A percentile compares a stretch with the other conserved stretches of the same genome.
Conservation (phyloP, 495 filamentous ascomycete genomes). For the Penicillium angulare region DNA sequence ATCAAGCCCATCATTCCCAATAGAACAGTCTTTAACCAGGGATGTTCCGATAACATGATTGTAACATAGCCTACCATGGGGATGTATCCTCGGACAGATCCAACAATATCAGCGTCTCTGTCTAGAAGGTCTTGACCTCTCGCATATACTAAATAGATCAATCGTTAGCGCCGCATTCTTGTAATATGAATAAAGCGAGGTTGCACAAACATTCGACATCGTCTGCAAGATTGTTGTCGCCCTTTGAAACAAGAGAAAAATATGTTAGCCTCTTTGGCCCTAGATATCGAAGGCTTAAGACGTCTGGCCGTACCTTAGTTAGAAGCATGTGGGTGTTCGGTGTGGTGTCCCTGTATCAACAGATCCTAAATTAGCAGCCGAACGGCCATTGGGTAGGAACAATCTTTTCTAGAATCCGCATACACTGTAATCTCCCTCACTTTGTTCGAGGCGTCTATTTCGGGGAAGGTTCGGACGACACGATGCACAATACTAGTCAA, state of each 20-base stretch:
- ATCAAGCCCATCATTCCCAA: conserved; percentile 92
- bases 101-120: conserved; percentile 61
- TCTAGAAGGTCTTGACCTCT: conserved; percentile 79
- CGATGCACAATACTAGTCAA: conserved; percentile 18
- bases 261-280: not conserved
- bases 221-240: conserved; percentile 93
- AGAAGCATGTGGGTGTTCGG: conserved; percentile 54
- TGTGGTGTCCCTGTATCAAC: conserved; percentile 21
- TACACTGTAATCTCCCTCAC: conserved; percentile 40
- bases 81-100: conserved; percentile 90
- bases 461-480: conserved; percentile 55
- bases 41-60: conserved; percentile 93
- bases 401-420: not conserved
- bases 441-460: conserved; percentile 47
- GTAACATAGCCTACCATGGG: conserved; percentile 97
- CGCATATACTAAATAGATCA: conserved; percentile 54
- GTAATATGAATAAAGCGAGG: not conserved
- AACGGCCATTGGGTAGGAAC: not conserved
- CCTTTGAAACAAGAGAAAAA: conserved; percentile 28
- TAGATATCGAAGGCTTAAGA: not conserved
- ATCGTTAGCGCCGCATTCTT: not conserved
- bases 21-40: conserved; percentile 94
- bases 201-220: conserved; percentile 71
- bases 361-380: conserved; percentile 1
- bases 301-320: conserved; percentile 60